Evolutionary conservation across 345 rosid species (phyloP).

Genomic region (Aquilaria yunnanensis): DNA sequence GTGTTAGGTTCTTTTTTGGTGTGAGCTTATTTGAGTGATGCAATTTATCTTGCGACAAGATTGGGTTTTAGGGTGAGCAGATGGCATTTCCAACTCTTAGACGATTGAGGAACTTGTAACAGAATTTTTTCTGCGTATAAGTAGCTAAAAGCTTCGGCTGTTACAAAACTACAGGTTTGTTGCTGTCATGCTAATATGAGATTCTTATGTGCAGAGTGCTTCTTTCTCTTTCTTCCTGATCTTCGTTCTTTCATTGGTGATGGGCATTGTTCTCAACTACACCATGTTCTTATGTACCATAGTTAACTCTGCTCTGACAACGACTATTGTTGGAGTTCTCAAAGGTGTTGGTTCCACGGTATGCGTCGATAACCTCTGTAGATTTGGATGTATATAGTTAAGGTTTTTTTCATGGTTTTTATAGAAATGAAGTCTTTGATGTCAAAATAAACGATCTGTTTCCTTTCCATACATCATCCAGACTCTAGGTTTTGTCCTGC

Average conservation of each 20-base stretch:
- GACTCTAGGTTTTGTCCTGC: constrained; percentile 88
- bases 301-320: constrained; percentile 94
- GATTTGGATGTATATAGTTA: neutral
- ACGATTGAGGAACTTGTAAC: no score
- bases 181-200: constrained; percentile 5
- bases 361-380: constrained; percentile 18
- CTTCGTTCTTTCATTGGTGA: constrained; percentile 68
- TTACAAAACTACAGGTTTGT: no score
- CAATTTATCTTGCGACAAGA: no score
- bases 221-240: constrained; percentile 63
- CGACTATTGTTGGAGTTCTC: constrained; percentile 96
- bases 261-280: constrained; percentile 94
- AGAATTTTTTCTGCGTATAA: no score
- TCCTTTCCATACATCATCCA: constrained; percentile 14
- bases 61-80: no score
- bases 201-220: constrained; percentile 51
- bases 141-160: no score
- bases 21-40: no score
- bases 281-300: constrained; percentile 96
- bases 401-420: neutral
- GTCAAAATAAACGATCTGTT: neutral
- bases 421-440: neutral
- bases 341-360: constrained; percentile 98
- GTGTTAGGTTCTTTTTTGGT: no score
- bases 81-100: neutral